phyloP scores from a whole-genome alignment of 2,329 filamentous ascomycete genomes.

The Emmonsiellopsis sp. region DNA sequence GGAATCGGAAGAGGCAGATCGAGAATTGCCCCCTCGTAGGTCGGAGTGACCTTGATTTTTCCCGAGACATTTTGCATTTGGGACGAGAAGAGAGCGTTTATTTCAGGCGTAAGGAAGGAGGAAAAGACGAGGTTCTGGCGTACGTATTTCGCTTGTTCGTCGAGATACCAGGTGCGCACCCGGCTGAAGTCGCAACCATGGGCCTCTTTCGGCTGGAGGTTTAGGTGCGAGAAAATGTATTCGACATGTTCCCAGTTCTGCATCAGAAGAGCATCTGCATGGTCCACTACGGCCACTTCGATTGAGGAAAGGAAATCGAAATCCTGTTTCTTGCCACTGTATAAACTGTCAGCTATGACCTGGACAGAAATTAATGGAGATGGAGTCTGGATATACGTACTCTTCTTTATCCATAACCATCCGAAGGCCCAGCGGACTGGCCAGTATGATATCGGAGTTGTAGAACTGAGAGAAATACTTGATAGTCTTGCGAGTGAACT shows the following conservation, averaged over 20 bases:
- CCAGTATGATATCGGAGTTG: constrained; percentile 88
- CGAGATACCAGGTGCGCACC: constrained; percentile 86
- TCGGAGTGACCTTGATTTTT: constrained; percentile 61
- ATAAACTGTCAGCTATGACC: not conserved
- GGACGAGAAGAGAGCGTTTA: constrained; percentile 66
- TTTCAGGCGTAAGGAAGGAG: constrained; percentile 78
- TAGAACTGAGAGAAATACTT: constrained; percentile 96
- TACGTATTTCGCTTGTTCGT: constrained; percentile 67
- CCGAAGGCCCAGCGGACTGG: constrained; percentile 78
- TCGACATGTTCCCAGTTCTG: constrained; percentile 98
- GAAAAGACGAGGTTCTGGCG: constrained; percentile 79
- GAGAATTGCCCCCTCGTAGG: constrained; percentile 63
- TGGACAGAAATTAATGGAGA: constrained; percentile 34
- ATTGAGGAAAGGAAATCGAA: constrained; percentile 90
- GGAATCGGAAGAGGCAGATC: constrained; percentile 54
- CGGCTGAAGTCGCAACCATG: constrained; percentile 92
- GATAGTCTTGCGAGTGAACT: constrained; percentile 90
- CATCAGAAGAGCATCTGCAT: constrained; percentile 88
- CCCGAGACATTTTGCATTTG: constrained; percentile 75
- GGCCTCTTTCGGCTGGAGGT: constrained; percentile 76
- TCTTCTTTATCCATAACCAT: constrained; percentile 79
- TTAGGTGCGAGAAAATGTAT: constrained; percentile 83
- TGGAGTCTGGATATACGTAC: constrained; percentile 27
- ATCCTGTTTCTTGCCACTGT: constrained; percentile 57
- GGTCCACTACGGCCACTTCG: constrained; percentile 81